Percentiles rank a stretch among this genome's conserved stretches.
Evolutionary conservation across 2,329 filamentous ascomycete genomes (phyloP).

Genomic region (Simplicillium aogashimaense): DNA sequence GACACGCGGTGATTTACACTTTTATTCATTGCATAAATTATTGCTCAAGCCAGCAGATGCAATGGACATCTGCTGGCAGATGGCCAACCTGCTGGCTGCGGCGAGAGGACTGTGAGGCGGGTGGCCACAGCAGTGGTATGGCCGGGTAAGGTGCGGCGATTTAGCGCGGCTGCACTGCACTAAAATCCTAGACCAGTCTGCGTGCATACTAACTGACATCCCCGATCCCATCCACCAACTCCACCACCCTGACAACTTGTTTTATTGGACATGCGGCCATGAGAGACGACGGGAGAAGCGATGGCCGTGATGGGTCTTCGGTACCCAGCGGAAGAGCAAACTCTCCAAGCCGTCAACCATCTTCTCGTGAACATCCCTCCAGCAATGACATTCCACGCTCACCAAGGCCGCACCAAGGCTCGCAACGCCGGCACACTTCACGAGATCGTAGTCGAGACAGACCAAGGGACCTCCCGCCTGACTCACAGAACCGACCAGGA

Average conservation of each 20-base stretch:
- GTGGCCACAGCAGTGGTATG: slow-evolving; percentile 3
- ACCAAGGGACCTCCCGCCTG: slow-evolving; percentile 14
- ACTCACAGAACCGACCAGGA: slow-evolving; percentile 12
- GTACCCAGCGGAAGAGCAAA: slow-evolving; percentile 23
- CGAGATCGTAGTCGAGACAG: slow-evolving; percentile 27
- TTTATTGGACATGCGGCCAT: slow-evolving; percentile 29
- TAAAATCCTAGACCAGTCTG: slow-evolving; percentile 25
- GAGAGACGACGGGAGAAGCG: slow-evolving; percentile 25
- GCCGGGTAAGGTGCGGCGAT: slow-evolving; percentile 28
- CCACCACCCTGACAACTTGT: slow-evolving; percentile 10
- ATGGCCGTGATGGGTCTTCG: slow-evolving; percentile 26
- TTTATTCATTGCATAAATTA: too few species aligned
- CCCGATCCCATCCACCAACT: slow-evolving; percentile 14
- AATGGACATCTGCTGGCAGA: too few species aligned
- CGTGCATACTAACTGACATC: slow-evolving; percentile 15
- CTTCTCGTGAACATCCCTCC: slow-evolving; percentile 19
- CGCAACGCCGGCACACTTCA: slow-evolving; percentile 26
- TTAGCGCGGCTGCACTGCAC: slow-evolving; percentile 13
- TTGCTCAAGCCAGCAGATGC: too few species aligned
- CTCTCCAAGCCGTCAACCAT: slow-evolving; percentile 19
- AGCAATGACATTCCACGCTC: slow-evolving; percentile 20
- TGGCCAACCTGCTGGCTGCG: too few species aligned
- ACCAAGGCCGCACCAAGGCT: slow-evolving; percentile 20
- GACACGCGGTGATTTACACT: too few species aligned
- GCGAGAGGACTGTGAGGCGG: not conserved